These are phyloP conservation scores for Sclerotiophoma versabilis DNA, from an alignment of 2,329 filamentous ascomycete species.

Conservation along the genomic window DNA sequence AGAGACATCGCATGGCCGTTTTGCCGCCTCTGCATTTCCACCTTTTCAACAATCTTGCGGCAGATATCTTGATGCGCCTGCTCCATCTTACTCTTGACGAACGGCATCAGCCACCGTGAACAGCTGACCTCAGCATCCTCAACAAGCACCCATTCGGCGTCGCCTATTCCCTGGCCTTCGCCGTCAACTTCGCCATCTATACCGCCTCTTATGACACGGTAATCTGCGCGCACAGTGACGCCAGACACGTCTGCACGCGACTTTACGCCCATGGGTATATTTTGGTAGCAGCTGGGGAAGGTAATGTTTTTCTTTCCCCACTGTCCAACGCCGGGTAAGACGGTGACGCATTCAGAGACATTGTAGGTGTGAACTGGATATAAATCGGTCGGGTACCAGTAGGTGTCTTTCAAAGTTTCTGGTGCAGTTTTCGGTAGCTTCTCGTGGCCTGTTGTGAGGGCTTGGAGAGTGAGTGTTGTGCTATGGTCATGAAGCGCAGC, in stretches of 20 bases:
- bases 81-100: constrained; percentile 45
- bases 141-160: constrained; percentile 44
- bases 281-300: constrained; percentile 43
- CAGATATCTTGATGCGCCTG: constrained; percentile 43
- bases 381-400: constrained; percentile 44
- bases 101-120: constrained; percentile 46
- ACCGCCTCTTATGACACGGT: constrained; percentile 37
- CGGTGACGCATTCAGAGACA: constrained; percentile 41
- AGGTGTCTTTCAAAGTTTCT: constrained; percentile 41
- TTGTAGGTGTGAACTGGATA: constrained; percentile 37
- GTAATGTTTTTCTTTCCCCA: constrained; percentile 42
- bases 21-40: constrained; percentile 33
- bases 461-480: constrained; percentile 43
- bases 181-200: constrained; percentile 38
- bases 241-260: constrained; percentile 42
- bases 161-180: constrained; percentile 42
- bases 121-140: constrained; percentile 47
- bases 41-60: constrained; percentile 43
- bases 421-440: constrained; percentile 33
- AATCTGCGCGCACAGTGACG: constrained; percentile 43
- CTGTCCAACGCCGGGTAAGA: constrained; percentile 40
- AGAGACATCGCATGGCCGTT: constrained; percentile 23
- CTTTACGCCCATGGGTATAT: constrained; percentile 43
- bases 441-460: constrained; percentile 39
- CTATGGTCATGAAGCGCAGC: constrained; percentile 46